These are phyloP conservation scores for Gaeumannomyces sp. DNA, from an alignment of 2,329 filamentous ascomycete genomes.

Conservation along the genomic window DNA sequence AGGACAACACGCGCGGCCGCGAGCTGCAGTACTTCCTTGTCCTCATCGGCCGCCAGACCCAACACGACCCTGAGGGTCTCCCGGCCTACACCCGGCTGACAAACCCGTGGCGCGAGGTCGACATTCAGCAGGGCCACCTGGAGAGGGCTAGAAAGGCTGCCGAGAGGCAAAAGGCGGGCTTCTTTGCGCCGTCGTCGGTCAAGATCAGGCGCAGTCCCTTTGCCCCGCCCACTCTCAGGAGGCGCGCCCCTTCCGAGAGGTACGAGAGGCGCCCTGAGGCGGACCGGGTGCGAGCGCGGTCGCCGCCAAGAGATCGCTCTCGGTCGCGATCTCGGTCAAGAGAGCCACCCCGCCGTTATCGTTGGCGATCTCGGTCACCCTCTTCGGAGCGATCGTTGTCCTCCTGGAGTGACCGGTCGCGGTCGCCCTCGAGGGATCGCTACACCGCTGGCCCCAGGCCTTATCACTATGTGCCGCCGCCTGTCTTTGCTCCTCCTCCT, in stretches of 20 bases:
- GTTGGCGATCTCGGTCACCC: not conserved
- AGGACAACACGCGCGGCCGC: slow-evolving; percentile 6
- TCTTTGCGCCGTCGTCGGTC: not conserved
- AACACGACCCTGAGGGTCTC: slow-evolving; percentile 1
- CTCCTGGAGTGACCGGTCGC: not conserved
- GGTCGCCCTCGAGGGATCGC: not conserved
- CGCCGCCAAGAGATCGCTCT: not conserved
- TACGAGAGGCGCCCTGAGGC: not conserved
- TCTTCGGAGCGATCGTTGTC: not conserved
- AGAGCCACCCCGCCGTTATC: not conserved
- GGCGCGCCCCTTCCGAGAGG: not conserved
- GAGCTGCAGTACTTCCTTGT: slow-evolving; percentile 3
- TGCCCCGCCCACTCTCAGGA: slow-evolving; percentile 2
- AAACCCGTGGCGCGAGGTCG: slow-evolving; percentile 9
- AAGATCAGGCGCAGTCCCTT: not conserved
- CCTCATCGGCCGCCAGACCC: slow-evolving; percentile 7
- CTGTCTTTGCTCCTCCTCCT: not conserved
- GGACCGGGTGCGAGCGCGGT: not conserved
- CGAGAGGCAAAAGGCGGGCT: not conserved
- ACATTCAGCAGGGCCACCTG: not conserved
- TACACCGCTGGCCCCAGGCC: not conserved
- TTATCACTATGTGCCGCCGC: not conserved
- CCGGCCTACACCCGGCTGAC: not conserved
- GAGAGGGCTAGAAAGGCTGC: not conserved
- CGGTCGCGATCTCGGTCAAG: not conserved